phyloP scores from a whole-genome alignment of 352 stramenopile species.

The Phytophthora melonis region DNA sequence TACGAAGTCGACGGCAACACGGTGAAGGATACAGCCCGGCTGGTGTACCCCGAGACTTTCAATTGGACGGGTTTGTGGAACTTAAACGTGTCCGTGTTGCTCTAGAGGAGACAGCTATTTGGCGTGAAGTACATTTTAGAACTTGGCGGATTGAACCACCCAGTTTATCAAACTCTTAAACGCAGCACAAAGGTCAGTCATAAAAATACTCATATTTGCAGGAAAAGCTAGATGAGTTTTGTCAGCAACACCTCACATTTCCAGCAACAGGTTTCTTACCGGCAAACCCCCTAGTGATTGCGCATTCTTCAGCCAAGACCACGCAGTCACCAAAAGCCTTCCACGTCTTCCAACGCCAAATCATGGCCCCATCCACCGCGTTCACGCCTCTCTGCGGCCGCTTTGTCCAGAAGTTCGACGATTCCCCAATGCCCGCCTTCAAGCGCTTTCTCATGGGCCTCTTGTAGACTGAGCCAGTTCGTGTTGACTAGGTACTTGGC shows the following conservation, averaged over 20 bases:
- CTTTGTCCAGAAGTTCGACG: background rate
- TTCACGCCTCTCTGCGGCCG: too few species aligned
- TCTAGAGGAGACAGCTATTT: background rate
- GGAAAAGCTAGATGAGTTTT: too few species aligned
- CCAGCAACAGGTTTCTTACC: too few species aligned
- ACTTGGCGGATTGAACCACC: background rate
- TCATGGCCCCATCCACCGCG: too few species aligned
- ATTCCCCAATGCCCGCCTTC: background rate
- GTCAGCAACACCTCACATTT: too few species aligned
- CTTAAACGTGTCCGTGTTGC: constrained; percentile 29
- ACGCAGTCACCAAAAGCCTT: too few species aligned
- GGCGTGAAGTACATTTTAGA: background rate
- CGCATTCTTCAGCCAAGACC: too few species aligned
- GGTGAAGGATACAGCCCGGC: constrained; percentile 39
- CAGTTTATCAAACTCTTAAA: background rate
- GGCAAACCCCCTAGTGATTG: too few species aligned
- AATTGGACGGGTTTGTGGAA: constrained; percentile 25
- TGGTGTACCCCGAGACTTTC: constrained; percentile 41
- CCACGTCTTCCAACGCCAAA: too few species aligned
- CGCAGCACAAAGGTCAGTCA: too few species aligned
- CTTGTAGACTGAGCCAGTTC: background rate
- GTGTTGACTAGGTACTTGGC: background rate
- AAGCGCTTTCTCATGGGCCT: background rate
- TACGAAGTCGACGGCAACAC: constrained; percentile 45
- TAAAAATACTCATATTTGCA: too few species aligned